Percentiles rank a stretch among this genome's conserved stretches.
Evolutionary conservation across 139 green algal genomes (phyloP).

Genomic region (Chlamydomonas asymmetrica): DNA sequence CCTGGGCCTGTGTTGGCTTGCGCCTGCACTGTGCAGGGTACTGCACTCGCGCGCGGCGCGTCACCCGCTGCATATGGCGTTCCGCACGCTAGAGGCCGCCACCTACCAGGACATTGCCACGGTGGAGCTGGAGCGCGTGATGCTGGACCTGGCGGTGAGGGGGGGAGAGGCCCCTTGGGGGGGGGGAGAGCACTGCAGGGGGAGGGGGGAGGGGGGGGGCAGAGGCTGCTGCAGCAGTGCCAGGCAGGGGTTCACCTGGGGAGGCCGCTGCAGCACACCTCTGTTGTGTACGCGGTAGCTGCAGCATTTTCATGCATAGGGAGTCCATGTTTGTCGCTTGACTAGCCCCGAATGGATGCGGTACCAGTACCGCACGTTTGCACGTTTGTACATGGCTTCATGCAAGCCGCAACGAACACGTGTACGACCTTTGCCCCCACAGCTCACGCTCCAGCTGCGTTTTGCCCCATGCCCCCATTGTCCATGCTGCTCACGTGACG

Average conservation of each 20-base stretch:
- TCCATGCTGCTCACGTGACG: neutral
- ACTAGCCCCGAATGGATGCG: neutral
- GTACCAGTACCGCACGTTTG: neutral
- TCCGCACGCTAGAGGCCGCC: conserved; percentile 68
- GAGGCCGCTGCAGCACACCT: no score
- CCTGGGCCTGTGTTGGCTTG: neutral
- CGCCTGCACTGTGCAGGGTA: conserved; percentile 24
- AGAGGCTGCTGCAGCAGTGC: no score
- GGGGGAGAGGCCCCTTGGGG: no score
- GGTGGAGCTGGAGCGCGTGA: conserved; percentile 55
- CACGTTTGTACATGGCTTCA: neutral
- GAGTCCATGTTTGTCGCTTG: neutral
- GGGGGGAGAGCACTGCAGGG: neutral
- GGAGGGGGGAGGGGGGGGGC: neutral
- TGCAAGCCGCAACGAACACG: neutral
- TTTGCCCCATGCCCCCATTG: no score
- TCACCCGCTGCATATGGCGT: conserved; percentile 68
- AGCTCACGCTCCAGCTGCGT: no score
- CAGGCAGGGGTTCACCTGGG: no score
- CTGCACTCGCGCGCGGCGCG: conserved; percentile 39
- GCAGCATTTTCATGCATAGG: neutral
- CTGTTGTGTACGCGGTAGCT: no score
- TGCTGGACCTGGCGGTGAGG: conserved; percentile 60
- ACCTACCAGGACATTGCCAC: conserved; percentile 74
- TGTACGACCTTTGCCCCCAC: neutral